Percentiles rank a stretch among this genome's conserved stretches.
These are phyloP conservation scores for Hordeum pubiflorum DNA, from an alignment of 202 grass and related monocot species.

Conservation along the genomic window DNA sequence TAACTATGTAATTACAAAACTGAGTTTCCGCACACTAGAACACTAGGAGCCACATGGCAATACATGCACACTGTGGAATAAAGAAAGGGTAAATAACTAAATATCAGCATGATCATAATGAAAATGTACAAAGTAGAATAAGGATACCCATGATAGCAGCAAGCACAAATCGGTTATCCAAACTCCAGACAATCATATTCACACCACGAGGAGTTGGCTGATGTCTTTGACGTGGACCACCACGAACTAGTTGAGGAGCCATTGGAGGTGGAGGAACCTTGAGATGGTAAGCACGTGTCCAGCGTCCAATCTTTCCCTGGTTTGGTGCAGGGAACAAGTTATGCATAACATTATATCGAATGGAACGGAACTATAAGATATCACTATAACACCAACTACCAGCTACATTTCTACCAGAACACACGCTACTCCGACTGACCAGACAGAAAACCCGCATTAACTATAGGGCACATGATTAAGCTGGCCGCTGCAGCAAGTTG, in stretches of 20 bases:
- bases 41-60: constrained; percentile 11
- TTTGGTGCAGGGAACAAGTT: constrained; percentile 25
- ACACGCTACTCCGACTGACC: not conserved
- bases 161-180: constrained; percentile 99
- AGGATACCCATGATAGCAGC: constrained; percentile 94
- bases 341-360: not conserved
- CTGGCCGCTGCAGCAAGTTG: not conserved
- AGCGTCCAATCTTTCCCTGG: constrained; percentile 90
- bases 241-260: constrained; percentile 76
- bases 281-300: constrained; percentile 98
- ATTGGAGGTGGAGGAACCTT: constrained; percentile 95
- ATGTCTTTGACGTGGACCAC: constrained; percentile 89
- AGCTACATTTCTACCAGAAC: not conserved
- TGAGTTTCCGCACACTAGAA: not conserved
- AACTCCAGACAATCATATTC: constrained; percentile 99
- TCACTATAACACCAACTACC: not conserved
- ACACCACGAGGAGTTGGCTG: constrained; percentile 96
- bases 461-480: not conserved
- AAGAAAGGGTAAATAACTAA: not conserved
- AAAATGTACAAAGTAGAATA: constrained; percentile 21
- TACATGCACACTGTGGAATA: constrained; percentile 1
- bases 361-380: constrained; percentile 14
- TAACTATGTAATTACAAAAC: constrained; percentile 5
- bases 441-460: constrained; percentile 10
- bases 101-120: not conserved